These are phyloP conservation scores for Coemansia sp. DNA, from an alignment of 192 early-diverging fungal genomes.

Conservation along the genomic window DNA sequence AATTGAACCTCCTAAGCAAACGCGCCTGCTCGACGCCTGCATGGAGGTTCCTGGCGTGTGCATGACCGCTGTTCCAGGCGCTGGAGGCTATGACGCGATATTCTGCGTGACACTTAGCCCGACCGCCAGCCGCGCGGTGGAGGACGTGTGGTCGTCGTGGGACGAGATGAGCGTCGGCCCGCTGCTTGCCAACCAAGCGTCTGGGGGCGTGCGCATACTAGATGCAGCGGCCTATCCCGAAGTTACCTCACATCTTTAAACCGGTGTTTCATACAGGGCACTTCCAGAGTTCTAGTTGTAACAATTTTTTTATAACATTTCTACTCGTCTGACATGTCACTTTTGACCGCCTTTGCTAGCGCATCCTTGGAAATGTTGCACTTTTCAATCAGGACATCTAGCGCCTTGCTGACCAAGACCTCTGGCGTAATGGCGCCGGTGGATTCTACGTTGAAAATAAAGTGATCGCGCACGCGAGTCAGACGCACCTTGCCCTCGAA, in stretches of 20 bases:
- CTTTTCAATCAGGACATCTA: slow-evolving; percentile 82
- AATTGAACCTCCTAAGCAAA: slow-evolving; percentile 90
- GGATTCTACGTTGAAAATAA: slow-evolving; percentile 96
- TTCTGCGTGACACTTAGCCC: slow-evolving; percentile 77
- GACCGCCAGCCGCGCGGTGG: slow-evolving; percentile 53
- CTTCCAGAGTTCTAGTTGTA: not conserved
- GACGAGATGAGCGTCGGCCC: slow-evolving; percentile 79
- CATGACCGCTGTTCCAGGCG: slow-evolving; percentile 95
- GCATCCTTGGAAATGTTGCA: slow-evolving; percentile 68
- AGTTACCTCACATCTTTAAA: slow-evolving; percentile 2
- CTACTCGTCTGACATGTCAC: slow-evolving; percentile 24
- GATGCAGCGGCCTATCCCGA: slow-evolving; percentile 18
- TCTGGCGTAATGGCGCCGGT: slow-evolving; percentile 79
- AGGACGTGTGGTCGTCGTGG: slow-evolving; percentile 68
- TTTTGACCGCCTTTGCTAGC: slow-evolving; percentile 35
- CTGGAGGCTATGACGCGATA: slow-evolving; percentile 98
- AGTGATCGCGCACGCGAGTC: slow-evolving; percentile 92
- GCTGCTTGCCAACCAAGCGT: slow-evolving; percentile 69
- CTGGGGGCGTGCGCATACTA: slow-evolving; percentile 54
- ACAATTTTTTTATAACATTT: not conserved
- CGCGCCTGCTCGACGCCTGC: slow-evolving; percentile 81
- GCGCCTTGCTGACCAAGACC: slow-evolving; percentile 72
- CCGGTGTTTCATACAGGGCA: not conserved
- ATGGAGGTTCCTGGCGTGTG: slow-evolving; percentile 77
- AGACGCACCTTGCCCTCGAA: slow-evolving; percentile 89